Evolutionary conservation across 2,329 filamentous ascomycete species (phyloP), one percentile per base, ranked within the genome.

Genomic region (Colletotrichum lini): DNA sequence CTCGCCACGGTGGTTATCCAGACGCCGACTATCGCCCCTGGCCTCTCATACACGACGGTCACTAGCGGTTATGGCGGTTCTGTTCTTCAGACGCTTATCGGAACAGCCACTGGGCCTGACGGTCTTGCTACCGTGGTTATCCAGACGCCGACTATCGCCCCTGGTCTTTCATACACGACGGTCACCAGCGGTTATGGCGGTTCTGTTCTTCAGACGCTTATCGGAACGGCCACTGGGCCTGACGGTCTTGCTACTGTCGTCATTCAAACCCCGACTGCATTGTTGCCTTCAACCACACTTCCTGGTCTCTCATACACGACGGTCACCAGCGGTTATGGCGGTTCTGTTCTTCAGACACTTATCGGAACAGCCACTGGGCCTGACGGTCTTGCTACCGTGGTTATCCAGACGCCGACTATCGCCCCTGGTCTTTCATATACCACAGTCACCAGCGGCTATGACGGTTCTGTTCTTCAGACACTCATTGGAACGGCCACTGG

Each of bases 41-140:
- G n/a, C 56, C n/a, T 70, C 67, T 70, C 67, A 9, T 63, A 63
- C 38, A 63, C 60, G 4, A 63, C 60, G 9, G 16, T 65, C 26
- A 65, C 62, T 4, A 65, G 52, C 5, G 53, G 53, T 16, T 65
- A 52, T 21, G 38, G 4, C 10, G 67, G 67, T 15, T 38, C 47
- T 7, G 2, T 65, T 12, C 38, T 26, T n/a, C 53, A 40, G 53
- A 59, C 54, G 2, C 63, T 59, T 3, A 59, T 52, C 5, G 63
- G 53, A 4, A 59, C 63, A 9, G 5, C 45, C 4, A 59, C 54
- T 21, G 63, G 63, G n/a, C 44, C 26, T 4, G 66, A 65, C 26
- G 60, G 66, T 8, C 66, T 69, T 6, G 66, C 61, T n/a, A 69
- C 66, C 3, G 66, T 65, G 5, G 23, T 69, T 3, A 38, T 69